Evolutionary conservation across 257 asterid genomes (phyloP).

Genomic region (Marsdenia floribunda): DNA sequence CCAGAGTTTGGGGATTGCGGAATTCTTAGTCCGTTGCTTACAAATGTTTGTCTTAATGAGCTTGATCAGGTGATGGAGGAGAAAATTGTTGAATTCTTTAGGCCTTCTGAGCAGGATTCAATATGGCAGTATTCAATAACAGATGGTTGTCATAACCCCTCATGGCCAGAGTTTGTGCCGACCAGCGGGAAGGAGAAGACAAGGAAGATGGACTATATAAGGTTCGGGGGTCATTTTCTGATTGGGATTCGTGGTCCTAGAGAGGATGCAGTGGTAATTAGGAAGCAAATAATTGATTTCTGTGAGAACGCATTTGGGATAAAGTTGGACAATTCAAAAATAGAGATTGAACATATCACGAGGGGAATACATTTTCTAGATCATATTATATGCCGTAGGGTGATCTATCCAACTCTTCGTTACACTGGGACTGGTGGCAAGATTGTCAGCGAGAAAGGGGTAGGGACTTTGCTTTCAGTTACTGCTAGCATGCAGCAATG

Average conservation of each 20-base stretch:
- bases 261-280: slow-evolving; percentile 69
- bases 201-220: slow-evolving; percentile 77
- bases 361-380: slow-evolving; percentile 85
- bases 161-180: slow-evolving; percentile 99
- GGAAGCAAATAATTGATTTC: slow-evolving; percentile 70
- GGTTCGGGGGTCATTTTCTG: slow-evolving; percentile 83
- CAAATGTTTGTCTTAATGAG: slow-evolving; percentile 67
- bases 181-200: slow-evolving; percentile 82
- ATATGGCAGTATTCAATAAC: slow-evolving; percentile 82
- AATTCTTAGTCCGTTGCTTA: slow-evolving; percentile 77
- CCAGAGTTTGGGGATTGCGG: slow-evolving; percentile 83
- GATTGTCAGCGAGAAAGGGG: slow-evolving; percentile 79
- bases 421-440: slow-evolving; percentile 82
- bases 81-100: slow-evolving; percentile 57
- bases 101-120: slow-evolving; percentile 63
- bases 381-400: slow-evolving; percentile 79
- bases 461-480: slow-evolving; percentile 87
- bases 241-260: slow-evolving; percentile 85
- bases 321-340: slow-evolving; percentile 68
- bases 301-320: slow-evolving; percentile 53
- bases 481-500: slow-evolving; percentile 85
- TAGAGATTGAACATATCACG: slow-evolving; percentile 77
- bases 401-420: slow-evolving; percentile 84
- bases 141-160: slow-evolving; percentile 92
- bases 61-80: slow-evolving; percentile 72